Percentiles rank a stretch among this genome's conserved stretches.
phyloP scores from a whole-genome alignment of 2,329 filamentous ascomycete genomes.

The Aschersonia sp. region DNA sequence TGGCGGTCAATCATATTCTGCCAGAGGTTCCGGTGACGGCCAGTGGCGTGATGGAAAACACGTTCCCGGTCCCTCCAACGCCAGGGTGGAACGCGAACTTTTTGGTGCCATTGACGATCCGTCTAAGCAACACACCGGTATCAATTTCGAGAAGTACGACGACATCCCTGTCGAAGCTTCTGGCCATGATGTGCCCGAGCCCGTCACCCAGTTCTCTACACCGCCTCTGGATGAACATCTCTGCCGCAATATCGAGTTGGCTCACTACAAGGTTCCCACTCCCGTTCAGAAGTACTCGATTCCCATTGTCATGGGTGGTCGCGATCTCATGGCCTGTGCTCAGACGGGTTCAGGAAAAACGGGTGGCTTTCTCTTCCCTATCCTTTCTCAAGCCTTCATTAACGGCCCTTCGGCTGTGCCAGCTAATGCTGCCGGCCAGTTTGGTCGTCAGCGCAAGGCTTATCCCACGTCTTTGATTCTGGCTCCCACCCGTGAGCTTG shows the following conservation, averaged over 20 bases:
- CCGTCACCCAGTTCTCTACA: slow-evolving; percentile 80
- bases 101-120: slow-evolving; percentile 87
- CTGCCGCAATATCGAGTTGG: slow-evolving; percentile 81
- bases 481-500: slow-evolving; percentile 92
- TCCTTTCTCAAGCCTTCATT: slow-evolving; percentile 92
- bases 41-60: slow-evolving; percentile 97
- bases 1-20: slow-evolving; percentile 35
- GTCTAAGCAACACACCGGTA: slow-evolving; percentile 89
- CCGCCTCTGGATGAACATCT: slow-evolving; percentile 92
- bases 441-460: slow-evolving; percentile 90
- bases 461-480: slow-evolving; percentile 93
- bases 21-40: slow-evolving; percentile 82
- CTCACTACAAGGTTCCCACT: slow-evolving; percentile 89
- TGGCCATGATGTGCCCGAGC: slow-evolving; percentile 82
- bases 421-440: slow-evolving; percentile 50
- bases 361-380: slow-evolving; percentile 98
- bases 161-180: slow-evolving; percentile 98
- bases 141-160: slow-evolving; percentile 99
- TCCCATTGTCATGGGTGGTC: slow-evolving; percentile 93
- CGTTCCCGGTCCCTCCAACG: slow-evolving; percentile 75
- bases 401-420: slow-evolving; percentile 66
- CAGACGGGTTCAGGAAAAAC: slow-evolving; percentile 99
- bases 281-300: slow-evolving; percentile 99
- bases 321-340: slow-evolving; percentile 98
- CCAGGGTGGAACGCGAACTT: slow-evolving; percentile 84